Conservation (phyloP, 352 stramenopile genomes). For the Phytophthora colocasiae region DNA sequence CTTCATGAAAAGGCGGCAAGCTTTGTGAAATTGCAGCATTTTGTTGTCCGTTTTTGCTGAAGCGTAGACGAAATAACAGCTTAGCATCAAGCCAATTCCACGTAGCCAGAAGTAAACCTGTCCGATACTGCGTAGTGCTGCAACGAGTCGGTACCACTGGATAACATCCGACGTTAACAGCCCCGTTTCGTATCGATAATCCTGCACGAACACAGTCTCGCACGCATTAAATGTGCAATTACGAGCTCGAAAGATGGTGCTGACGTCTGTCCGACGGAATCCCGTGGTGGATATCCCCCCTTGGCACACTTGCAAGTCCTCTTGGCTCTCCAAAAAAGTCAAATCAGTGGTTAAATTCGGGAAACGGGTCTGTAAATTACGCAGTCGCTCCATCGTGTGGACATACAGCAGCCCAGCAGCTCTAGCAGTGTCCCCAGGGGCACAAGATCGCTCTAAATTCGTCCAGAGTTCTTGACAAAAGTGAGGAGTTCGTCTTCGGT, state of each 20-base stretch:
- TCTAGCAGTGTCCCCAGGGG: constrained; percentile 3
- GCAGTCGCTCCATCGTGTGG: constrained; percentile 29
- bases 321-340: constrained; percentile 31
- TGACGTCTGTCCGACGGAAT: constrained; percentile 28
- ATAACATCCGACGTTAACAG: constrained; percentile 30
- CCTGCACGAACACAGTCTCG: constrained; percentile 46
- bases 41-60: constrained; percentile 1
- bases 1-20: constrained; percentile 41
- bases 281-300: constrained; percentile 18
- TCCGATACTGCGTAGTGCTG: constrained; percentile 31
- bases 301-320: constrained; percentile 34
- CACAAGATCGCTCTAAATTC: constrained; percentile 32
- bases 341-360: constrained; percentile 30
- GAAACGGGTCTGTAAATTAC: constrained; percentile 17
- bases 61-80: constrained; percentile 33
- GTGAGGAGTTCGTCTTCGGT: background rate
- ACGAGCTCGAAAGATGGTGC: constrained; percentile 28
- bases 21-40: constrained; percentile 6
- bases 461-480: constrained; percentile 37
- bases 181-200: constrained; percentile 51
- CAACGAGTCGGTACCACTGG: constrained; percentile 42
- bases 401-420: constrained; percentile 19
- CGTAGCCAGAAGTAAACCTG: constrained; percentile 52
- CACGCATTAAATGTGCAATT: constrained; percentile 26
- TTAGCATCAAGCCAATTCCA: constrained; percentile 33